Base-by-base conservation (phyloP, 352 stramenopile species). In the Peronospora farinosa region DNA sequence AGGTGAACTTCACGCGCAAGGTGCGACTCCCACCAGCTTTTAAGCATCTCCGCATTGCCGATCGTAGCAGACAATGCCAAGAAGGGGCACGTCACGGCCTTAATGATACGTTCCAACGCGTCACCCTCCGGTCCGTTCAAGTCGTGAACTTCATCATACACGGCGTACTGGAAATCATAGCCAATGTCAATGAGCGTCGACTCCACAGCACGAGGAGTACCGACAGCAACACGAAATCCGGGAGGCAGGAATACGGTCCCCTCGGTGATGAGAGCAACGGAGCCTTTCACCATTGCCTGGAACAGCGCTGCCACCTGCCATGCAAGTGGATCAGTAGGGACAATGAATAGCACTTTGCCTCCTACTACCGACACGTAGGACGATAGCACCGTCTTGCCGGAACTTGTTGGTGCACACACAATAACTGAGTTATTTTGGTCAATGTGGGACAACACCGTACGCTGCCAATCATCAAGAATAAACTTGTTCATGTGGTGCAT, bases 271-370 rank as follows among this genome's bases (percentile, higher is more conserved):
- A 98, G 69, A 27, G 92, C 96, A 2, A 98, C 95, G 21, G 96
- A 96, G 15, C 95, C 94, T 60, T 96, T 95, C 47, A 98, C 95
- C 68, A 98, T 97, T 33, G 97, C 84, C 62, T 98, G 95, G 79
- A 98, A 99, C n/a, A 98, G 86, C 11, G 96, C 96, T 1, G 96
- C 96, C 54, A 99, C 96, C 66, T 99, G 96, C 95, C 95, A 99
- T 13, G 97, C 96, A 6, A 99, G 78, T 27, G 96, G 95, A 68
- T 99, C 96, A 35, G 95, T 98, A 6, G 96, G 96, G 30, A 98
- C 92, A 27, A 92, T 78, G 47, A 88, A 91, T 7, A 91, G 63
- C 56, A 91, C 79, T 53, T 90, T 91, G 23, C 76, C 74, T 6
- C 75, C 79, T 13, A 87, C 80, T 0, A 90, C 78, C 4, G 81